A percentile compares a stretch with the other conserved stretches of the same genome.
Evolutionary conservation across 106 monocot genomes (phyloP).

Genomic region (Triglochin maritima): DNA sequence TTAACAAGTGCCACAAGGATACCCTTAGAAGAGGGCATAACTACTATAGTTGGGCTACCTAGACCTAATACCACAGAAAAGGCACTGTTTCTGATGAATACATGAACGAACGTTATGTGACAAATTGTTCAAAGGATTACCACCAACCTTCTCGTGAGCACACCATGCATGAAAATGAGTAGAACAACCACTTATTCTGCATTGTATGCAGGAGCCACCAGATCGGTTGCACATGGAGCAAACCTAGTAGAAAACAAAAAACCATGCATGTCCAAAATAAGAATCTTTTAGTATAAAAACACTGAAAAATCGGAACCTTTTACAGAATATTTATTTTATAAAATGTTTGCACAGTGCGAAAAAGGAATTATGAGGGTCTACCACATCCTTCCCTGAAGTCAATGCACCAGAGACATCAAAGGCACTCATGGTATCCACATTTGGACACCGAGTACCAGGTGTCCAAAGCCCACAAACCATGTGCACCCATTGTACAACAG

Average conservation of each 20-base stretch:
- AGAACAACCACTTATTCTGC: conserved; percentile 53
- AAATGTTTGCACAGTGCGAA: no score
- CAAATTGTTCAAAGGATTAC: no score
- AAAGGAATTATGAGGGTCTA: conserved; percentile 5
- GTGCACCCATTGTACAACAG: conserved; percentile 74
- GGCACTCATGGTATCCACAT: conserved; percentile 78
- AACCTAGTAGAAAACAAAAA: conserved; percentile 7
- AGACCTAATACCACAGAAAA: no score
- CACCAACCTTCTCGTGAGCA: conserved; percentile 72
- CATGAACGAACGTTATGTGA: no score
- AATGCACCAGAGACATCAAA: conserved; percentile 85
- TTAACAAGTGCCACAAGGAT: no score
- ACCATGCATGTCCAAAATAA: background rate
- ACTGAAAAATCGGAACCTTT: background rate
- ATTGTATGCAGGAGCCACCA: conserved; percentile 62
- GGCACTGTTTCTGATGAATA: no score
- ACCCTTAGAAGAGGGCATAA: no score
- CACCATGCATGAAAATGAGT: conserved; percentile 89
- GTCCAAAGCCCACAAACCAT: conserved; percentile 98
- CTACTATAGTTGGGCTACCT: no score
- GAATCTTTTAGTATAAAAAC: background rate
- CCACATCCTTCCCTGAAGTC: conserved; percentile 41
- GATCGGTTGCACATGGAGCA: conserved; percentile 24
- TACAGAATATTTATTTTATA: background rate
- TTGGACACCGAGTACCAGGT: conserved; percentile 87